Evolutionary conservation across 2,329 filamentous ascomycete genomes (phyloP), one percentile per base, ranked within the genome.

Genomic region (Chalaropsis thielavioides): DNA sequence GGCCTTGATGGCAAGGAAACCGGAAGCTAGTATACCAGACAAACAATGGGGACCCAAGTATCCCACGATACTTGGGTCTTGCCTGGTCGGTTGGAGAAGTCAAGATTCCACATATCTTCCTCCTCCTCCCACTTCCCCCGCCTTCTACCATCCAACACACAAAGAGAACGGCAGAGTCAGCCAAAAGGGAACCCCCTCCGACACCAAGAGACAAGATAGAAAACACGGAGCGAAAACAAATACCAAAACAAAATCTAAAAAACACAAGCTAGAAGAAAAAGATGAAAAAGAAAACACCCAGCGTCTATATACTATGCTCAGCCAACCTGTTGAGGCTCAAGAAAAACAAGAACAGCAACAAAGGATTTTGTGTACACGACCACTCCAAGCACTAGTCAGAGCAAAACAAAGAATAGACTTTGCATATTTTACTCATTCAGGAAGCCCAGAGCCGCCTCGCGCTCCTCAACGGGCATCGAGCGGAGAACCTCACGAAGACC

Each of bases 401-500:
- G 44, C 41, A 35, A 51, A 54, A 10, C 35, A 11, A 43, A 56
- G 13, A 15, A n/a, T 51, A 22, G n/a, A n/a, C n/a, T 51, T 51
- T 10, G 10, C 46, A 22, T 58, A 58, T 51, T 68, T 67, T 75
- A 78, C 71, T 77, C 79, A 69, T 77, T 74, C 64, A 84, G 72
- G 69, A 79, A 83, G 74, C 81, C 78, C 67, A 96, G 79, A 63
- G 95, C 82, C 75, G 88, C 84, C 76, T 96, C 91, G 74, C 90
- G 88, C 81, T 99, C 92, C 69, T 84, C 85, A 62, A 92, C 87
- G 19, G 92, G 90, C 78, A 99, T 83, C 74, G 92, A 91, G 71
- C 87, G 85, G 70, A 97, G 77, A 69, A 95, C 83, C 70, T 92
- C 87, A 71, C 90, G 86, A 24, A 99, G 85, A 71, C 94, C 92